These are phyloP conservation scores for Tausonia pullulans DNA, from an alignment of 1,284 basidiomycete genomes.

Conservation along the genomic window DNA sequence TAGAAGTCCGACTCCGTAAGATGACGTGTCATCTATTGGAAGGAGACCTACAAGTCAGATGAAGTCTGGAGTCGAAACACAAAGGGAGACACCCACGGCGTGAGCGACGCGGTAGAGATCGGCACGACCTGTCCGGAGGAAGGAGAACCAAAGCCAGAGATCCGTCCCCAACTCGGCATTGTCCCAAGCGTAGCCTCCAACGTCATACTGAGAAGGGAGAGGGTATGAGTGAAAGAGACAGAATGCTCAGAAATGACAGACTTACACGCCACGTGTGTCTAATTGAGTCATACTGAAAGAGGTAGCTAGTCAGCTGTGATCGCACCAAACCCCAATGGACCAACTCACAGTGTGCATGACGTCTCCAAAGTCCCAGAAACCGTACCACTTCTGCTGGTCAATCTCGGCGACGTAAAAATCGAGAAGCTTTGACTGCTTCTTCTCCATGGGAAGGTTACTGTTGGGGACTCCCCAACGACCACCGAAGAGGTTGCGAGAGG, in stretches of 20 bases:
- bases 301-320: not conserved
- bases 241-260: not conserved
- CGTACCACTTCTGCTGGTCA: conserved; percentile 36
- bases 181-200: conserved; percentile 17
- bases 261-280: conserved; percentile 36
- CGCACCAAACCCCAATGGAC: not conserved
- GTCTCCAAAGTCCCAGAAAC: conserved; percentile 40
- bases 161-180: conserved; percentile 37
- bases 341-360: conserved; percentile 34
- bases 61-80: not conserved
- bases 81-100: conserved; percentile 18
- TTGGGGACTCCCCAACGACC: conserved; percentile 36
- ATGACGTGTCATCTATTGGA: conserved; percentile 33
- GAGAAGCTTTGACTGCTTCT: conserved; percentile 34
- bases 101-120: conserved; percentile 37
- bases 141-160: conserved; percentile 41
- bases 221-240: no score
- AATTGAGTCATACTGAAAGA: conserved; percentile 27
- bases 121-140: conserved; percentile 38
- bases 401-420: conserved; percentile 40
- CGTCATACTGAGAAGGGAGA: not conserved
- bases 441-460: conserved; percentile 33
- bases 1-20: conserved; percentile 39
- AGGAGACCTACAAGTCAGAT: not conserved
- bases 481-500: conserved; percentile 35